Evolutionary conservation across 2,329 filamentous ascomycete genomes (phyloP).

Genomic region (Bipolaris zeicola): DNA sequence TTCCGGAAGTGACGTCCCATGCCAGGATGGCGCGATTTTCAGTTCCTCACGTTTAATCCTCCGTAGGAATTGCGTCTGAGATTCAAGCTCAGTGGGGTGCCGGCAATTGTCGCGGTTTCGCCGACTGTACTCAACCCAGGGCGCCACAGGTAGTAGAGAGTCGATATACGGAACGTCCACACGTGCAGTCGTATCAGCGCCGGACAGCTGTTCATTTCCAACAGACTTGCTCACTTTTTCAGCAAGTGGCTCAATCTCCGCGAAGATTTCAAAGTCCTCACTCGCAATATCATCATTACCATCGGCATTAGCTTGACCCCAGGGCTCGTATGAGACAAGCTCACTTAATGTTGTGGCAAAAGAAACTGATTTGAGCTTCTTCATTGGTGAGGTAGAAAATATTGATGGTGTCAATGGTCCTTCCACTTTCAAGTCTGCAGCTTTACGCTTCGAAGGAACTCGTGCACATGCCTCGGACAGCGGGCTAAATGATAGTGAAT

Average conservation of each 20-base stretch:
- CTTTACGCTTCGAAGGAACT: slow-evolving; percentile 38
- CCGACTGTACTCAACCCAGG: slow-evolving; percentile 53
- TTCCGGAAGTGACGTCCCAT: slow-evolving; percentile 48
- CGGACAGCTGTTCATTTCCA: slow-evolving; percentile 54
- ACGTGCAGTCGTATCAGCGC: slow-evolving; percentile 55
- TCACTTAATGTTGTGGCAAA: slow-evolving; percentile 47
- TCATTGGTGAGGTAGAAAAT: slow-evolving; percentile 44
- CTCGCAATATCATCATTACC: slow-evolving; percentile 14
- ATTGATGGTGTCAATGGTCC: slow-evolving; percentile 53
- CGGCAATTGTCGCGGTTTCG: slow-evolving; percentile 12
- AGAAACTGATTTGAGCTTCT: slow-evolving; percentile 50
- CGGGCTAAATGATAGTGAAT: slow-evolving; percentile 28
- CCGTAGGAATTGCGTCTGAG: slow-evolving; percentile 40
- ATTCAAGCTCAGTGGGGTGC: slow-evolving; percentile 32
- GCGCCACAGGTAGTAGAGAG: slow-evolving; percentile 49
- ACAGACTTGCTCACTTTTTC: slow-evolving; percentile 43
- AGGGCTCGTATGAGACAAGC: slow-evolving; percentile 41
- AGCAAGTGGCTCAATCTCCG: slow-evolving; percentile 46
- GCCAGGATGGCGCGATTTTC: slow-evolving; percentile 48
- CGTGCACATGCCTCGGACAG: slow-evolving; percentile 21
- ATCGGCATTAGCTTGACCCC: slow-evolving; percentile 13
- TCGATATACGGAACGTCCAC: slow-evolving; percentile 57
- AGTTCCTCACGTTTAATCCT: slow-evolving; percentile 44
- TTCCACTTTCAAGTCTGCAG: slow-evolving; percentile 52
- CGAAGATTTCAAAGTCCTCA: slow-evolving; percentile 40